Conservation (phyloP, 192 early-diverging fungal genomes). For the Helicostylum pulchrum region DNA sequence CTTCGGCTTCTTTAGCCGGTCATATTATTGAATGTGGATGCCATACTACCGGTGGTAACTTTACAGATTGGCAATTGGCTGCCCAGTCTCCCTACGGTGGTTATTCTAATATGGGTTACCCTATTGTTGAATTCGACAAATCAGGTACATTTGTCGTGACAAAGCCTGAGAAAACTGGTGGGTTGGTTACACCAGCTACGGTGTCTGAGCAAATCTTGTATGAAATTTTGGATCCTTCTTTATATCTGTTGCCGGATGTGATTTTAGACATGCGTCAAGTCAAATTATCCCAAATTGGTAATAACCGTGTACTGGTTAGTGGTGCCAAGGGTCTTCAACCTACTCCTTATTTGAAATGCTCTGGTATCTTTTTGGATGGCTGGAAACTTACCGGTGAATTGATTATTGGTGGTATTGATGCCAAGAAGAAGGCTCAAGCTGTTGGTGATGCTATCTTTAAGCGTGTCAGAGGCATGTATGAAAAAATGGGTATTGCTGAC, state of each 20-base stretch:
- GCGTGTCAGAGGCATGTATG: conserved; percentile 42
- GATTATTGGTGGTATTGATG: conserved; percentile 59
- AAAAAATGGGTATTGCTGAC: conserved; percentile 44
- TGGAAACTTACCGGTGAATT: conserved; percentile 58
- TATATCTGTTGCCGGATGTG: conserved; percentile 64
- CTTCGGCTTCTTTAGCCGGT: conserved; percentile 61
- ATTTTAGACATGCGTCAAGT: conserved; percentile 60
- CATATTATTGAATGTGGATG: conserved; percentile 70
- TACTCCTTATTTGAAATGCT: conserved; percentile 57
- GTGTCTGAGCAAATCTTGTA: conserved; percentile 66
- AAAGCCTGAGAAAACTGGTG: conserved; percentile 61
- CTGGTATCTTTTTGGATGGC: conserved; percentile 58
- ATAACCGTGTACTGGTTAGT: conserved; percentile 54
- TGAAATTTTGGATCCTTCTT: conserved; percentile 62
- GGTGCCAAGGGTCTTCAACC: conserved; percentile 60
- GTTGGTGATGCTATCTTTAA: conserved; percentile 56
- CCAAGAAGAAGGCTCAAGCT: conserved; percentile 45
- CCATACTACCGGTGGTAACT: conserved; percentile 67
- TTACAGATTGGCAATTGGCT: conserved; percentile 62
- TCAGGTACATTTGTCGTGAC: conserved; percentile 55
- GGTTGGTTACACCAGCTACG: conserved; percentile 53
- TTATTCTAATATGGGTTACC: conserved; percentile 66
- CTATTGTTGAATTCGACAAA: conserved; percentile 55
- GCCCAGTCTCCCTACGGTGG: conserved; percentile 55
- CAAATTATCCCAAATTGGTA: conserved; percentile 48